phyloP scores from a whole-genome alignment of 1,139 yeast species.

The Taphrina betulina region DNA sequence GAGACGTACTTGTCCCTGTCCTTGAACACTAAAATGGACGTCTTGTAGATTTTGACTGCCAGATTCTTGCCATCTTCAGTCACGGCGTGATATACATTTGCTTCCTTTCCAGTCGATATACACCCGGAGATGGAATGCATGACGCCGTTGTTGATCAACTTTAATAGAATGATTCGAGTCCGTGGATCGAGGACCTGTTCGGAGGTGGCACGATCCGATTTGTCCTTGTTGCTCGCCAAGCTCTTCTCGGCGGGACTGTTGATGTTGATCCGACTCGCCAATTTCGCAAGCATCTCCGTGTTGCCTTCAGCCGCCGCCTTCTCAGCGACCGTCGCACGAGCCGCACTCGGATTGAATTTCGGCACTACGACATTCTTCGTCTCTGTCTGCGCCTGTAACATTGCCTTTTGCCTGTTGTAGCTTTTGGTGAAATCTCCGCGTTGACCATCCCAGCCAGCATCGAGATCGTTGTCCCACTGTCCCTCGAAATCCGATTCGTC shows the following conservation, averaged over 20 bases:
- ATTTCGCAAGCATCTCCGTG: conserved; percentile 31
- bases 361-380: conserved; percentile 16
- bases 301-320: conserved; percentile 31
- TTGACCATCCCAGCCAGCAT: conserved; percentile 31
- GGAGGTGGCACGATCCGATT: conserved; percentile 91
- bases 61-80: conserved; percentile 57
- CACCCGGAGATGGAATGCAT: conserved; percentile 89
- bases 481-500: conserved; percentile 20
- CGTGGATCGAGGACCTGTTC: conserved; percentile 96
- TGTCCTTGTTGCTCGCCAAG: conserved; percentile 50
- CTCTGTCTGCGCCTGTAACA: conserved; percentile 17
- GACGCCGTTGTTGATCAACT: conserved; percentile 77
- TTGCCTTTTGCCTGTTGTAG: conserved; percentile 31
- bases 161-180: conserved; percentile 77
- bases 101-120: conserved; percentile 95
- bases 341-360: conserved; percentile 27
- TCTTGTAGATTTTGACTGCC: conserved; percentile 93
- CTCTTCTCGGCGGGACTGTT: conserved; percentile 34
- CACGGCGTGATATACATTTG: conserved; percentile 92
- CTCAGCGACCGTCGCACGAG: conserved; percentile 20
- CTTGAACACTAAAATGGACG: conserved; percentile 91
- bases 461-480: conserved; percentile 24
- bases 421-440: conserved; percentile 33
- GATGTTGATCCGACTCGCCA: conserved; percentile 28
- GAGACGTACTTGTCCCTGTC: conserved; percentile 95